Evolutionary conservation across 495 filamentous ascomycete genomes (phyloP), one percentile per base, ranked within the genome.

Genomic region (Penicillium alfredii): DNA sequence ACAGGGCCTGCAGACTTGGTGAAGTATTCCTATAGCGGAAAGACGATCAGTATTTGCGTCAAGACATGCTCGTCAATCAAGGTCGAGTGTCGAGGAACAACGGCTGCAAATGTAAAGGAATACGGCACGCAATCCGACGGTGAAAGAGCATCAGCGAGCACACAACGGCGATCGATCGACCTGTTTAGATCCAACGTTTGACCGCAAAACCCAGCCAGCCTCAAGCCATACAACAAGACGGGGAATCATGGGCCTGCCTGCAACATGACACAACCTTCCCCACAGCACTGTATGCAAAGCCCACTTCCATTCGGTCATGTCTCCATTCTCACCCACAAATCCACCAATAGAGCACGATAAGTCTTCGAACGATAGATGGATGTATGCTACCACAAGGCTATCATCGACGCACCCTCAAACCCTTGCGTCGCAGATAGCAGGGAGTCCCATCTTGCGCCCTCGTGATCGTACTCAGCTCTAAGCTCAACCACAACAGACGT

Each of bases 1-100:
- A 96, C 82, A 33, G 85, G 81, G 28, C 90, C 93, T 67, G 93
- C 76, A 53, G 84, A 81, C 59, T 86, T 83, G 53, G 69, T 60
- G 67, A 98, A 95, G 64, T 95, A 98, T 69, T 97, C 92, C 92
- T 98, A 90, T 68, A 68, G 49, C 55, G 51, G 42, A 47, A 41
- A 51, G 26, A 51, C 28, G 47, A 71, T 71, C 43, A 71, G 68
- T 66, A 69, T 44, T 49, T 58, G 33, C 47, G 56, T 35, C 38
- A 46, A 8, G 44, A 34, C 25, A 51, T 55, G 15, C 45, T 41
- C 19, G 43, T 38, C 35, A 51, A 40, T 27, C 17, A 36, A 48
- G 25, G 42, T 48, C 46, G 55, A 42, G 31, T 36, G 43, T 40
- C 38, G 45, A 45, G 38, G 35, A 47, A 45, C 34, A 49, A 49